A percentile compares a stretch with the other conserved stretches of the same genome.
phyloP scores from a whole-genome alignment of 2,329 filamentous ascomycete species.

The Scortechinia acanthostroma region DNA sequence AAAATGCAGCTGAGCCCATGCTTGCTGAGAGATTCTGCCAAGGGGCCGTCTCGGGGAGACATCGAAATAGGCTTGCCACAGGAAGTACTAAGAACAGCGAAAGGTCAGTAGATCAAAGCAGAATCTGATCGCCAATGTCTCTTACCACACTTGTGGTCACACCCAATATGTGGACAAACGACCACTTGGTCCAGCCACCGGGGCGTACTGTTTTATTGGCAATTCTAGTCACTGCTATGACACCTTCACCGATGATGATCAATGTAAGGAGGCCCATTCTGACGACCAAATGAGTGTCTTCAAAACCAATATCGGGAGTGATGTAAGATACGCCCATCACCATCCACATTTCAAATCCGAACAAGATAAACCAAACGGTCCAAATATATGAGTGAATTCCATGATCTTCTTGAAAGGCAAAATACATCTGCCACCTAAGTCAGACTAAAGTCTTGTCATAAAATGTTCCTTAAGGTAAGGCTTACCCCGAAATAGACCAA shows the following conservation, averaged over 20 bases:
- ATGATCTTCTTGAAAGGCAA: conserved; percentile 10
- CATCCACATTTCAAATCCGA: conserved; percentile 34
- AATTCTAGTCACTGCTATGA: conserved; percentile 42
- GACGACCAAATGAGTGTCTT: conserved; percentile 47
- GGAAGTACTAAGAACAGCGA: conserved; percentile 17
- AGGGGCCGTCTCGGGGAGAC: conserved; percentile 39
- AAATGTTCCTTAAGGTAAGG: background rate
- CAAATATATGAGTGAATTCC: conserved; percentile 20
- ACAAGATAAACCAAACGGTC: conserved; percentile 39
- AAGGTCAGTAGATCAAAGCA: background rate
- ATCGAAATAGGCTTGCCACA: conserved; percentile 50
- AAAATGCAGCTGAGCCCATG: conserved; percentile 42
- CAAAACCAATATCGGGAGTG: conserved; percentile 42
- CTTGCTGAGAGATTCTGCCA: conserved; percentile 41
- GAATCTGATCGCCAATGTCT: conserved; percentile 6
- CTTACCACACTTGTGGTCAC: conserved; percentile 20
- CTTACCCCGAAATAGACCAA: conserved; percentile 8
- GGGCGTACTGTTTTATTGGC: conserved; percentile 9
- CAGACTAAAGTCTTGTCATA: background rate
- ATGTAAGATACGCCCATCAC: conserved; percentile 36
- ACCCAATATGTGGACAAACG: conserved; percentile 24
- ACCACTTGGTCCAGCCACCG: conserved; percentile 7
- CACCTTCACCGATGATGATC: conserved; percentile 51
- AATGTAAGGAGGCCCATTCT: conserved; percentile 49
- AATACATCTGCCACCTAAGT: conserved; percentile 17